Conservation (phyloP, 2,329 filamentous ascomycete genomes). For the Verticillium nubilum region DNA sequence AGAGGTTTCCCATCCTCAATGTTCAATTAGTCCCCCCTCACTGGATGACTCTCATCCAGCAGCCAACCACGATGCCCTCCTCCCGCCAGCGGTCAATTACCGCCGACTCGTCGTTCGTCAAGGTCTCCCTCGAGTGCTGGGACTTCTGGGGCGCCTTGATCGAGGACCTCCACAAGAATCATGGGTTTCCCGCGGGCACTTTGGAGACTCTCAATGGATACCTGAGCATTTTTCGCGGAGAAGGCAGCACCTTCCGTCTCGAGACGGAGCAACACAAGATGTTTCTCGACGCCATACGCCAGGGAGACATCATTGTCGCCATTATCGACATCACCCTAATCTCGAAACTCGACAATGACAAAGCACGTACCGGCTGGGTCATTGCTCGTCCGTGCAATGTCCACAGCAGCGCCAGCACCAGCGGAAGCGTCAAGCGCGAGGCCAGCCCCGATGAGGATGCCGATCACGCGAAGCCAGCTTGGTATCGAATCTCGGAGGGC, state of each 20-base stretch:
- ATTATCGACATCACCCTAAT: slow-evolving; percentile 5
- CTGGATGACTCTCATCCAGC: too few relatives aligned
- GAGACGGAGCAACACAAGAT: neutral
- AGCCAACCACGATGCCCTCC: too few relatives aligned
- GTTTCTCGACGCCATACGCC: slow-evolving; percentile 2
- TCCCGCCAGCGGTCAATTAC: too few relatives aligned
- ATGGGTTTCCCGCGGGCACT: slow-evolving; percentile 2
- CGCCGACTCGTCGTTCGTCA: neutral
- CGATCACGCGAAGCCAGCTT: neutral
- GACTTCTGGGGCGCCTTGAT: neutral
- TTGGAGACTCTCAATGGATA: neutral
- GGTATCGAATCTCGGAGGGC: slow-evolving; percentile 1
- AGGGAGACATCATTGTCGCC: neutral
- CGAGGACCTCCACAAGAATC: neutral
- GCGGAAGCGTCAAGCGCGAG: neutral
- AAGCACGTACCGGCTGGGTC: neutral
- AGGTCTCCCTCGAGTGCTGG: neutral
- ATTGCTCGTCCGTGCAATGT: neutral
- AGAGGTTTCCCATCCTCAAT: too few relatives aligned
- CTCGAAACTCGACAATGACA: neutral
- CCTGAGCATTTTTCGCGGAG: neutral
- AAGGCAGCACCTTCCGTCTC: slow-evolving; percentile 5
- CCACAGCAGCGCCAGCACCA: neutral
- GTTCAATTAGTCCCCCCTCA: too few relatives aligned
- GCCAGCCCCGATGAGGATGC: neutral